Conservation (phyloP, 805 yeast species). For the Candida odintsovae region DNA sequence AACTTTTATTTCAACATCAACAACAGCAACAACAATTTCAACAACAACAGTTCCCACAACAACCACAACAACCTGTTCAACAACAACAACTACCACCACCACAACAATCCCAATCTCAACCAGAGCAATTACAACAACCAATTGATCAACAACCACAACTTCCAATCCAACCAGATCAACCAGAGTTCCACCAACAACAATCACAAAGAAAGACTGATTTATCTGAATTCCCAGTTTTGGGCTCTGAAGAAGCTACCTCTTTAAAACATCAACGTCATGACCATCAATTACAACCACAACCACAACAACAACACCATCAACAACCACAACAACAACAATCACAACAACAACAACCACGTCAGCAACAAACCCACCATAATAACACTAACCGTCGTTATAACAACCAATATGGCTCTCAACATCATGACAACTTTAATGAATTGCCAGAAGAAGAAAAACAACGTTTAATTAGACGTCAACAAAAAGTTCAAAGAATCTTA, state of each 20-base stretch:
- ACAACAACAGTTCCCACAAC: constrained; percentile 15
- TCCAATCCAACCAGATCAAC: constrained; percentile 2
- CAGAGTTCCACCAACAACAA: constrained; percentile 1
- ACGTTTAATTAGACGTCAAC: constrained; percentile 59
- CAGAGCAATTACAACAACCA: constrained; percentile 20
- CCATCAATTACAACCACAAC: constrained; percentile 5
- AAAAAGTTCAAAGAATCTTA: constrained; percentile 68
- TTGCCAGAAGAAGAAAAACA: constrained; percentile 71
- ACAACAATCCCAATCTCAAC: constrained; percentile 9
- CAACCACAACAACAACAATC: constrained; percentile 5
- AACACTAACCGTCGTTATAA: constrained; percentile 18
- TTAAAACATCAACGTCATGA: constrained; percentile 14
- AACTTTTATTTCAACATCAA: constrained; percentile 22
- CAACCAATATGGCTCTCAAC: constrained; percentile 25
- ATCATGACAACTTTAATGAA: constrained; percentile 28
- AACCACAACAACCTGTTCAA: constrained; percentile 8
- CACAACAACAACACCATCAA: constrained; percentile 3
- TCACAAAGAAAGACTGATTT: constrained; percentile 22
- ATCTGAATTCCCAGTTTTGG: constrained; percentile 52
- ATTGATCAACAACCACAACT: constrained; percentile 10
- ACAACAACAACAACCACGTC: constrained; percentile 12
- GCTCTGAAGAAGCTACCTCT: constrained; percentile 33
- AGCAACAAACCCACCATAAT: constrained; percentile 22
- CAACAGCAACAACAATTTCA: constrained; percentile 15
- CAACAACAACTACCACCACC: constrained; percentile 12